Evolutionary conservation across 1,284 basidiomycete genomes (phyloP), one percentile per base, ranked within the genome.

Genomic region (Meira miltonrushii): DNA sequence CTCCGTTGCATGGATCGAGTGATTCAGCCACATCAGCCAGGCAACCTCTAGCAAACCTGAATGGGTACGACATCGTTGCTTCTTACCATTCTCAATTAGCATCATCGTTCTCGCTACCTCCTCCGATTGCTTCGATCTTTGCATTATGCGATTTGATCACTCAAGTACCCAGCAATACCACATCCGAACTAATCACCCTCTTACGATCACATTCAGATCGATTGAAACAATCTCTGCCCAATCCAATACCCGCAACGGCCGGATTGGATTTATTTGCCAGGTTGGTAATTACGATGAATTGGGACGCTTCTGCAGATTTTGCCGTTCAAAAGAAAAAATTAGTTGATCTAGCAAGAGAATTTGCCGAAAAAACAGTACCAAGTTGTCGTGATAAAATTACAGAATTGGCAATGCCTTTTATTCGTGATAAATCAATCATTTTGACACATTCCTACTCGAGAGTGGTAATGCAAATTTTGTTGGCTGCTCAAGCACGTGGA

Each of bases 371-470:
- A 28, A 79, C 77, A 3, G 79, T 78, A 12, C 78, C 78, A 2
- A 62, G 59, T 46, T 95, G 91, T 81, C 85, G 93, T 57, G 85
- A 86, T 66, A 92, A 90, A 79, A 97, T 98, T 68, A 90, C 91
- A 40, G 85, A 88, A 66, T 83, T 92, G n/a, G 86, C 89, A 21
- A 84, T 92, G 55, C 88, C 88, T 51, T 97, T 97, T 80, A 89
- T 97, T 76, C 88, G 90, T 77, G 94, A 97, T 74, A 91, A 92
- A 75, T 89, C 88, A 39, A 56, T 73, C 12, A 92, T 96, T 74
- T 83, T 97, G 61, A 96, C 92, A 2, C 94, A 97, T 80, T 90
- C 89, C 21, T 91, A 92, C 81, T 98, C 95, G 46, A 84, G 95
- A 68, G 93, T 97, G 25, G 94, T 99, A 50, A 89, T 95, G 82